These are phyloP conservation scores for Mucor irregularis DNA, from an alignment of 371 early-diverging fungal genomes.

Conservation along the genomic window DNA sequence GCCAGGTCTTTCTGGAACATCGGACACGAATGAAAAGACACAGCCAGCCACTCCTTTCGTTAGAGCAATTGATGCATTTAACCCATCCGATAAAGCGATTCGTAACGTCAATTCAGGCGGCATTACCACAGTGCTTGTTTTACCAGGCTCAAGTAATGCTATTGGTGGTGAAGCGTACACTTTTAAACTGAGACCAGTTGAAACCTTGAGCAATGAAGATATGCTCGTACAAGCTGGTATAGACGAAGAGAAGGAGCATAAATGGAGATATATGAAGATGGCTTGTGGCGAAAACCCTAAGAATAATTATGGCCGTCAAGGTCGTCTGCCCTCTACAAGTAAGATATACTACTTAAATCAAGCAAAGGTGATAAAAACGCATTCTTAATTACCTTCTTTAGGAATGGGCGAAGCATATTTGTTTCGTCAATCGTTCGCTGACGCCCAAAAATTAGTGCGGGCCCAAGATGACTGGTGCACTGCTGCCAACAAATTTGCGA, in stretches of 20 bases:
- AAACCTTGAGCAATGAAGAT: conserved; percentile 58
- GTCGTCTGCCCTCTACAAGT: conserved; percentile 32
- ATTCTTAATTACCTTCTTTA: not conserved
- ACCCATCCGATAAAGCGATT: conserved; percentile 65
- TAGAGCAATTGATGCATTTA: conserved; percentile 59
- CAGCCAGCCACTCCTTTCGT: conserved; percentile 59
- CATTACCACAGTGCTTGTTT: conserved; percentile 72
- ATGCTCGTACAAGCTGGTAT: conserved; percentile 64
- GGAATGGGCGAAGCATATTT: conserved; percentile 78
- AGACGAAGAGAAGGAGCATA: conserved; percentile 17
- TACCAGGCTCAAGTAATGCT: conserved; percentile 77
- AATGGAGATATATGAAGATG: conserved; percentile 79
- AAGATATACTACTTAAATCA: too few relatives aligned
- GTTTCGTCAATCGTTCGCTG: conserved; percentile 63
- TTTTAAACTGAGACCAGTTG: conserved; percentile 56
- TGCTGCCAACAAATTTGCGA: conserved; percentile 36
- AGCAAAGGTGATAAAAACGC: not conserved
- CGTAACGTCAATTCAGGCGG: conserved; percentile 74
- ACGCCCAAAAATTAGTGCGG: conserved; percentile 51
- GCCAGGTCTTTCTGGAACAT: conserved; percentile 55
- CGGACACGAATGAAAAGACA: conserved; percentile 71
- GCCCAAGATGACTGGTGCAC: conserved; percentile 82
- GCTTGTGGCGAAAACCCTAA: conserved; percentile 85
- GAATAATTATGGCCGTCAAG: conserved; percentile 29
- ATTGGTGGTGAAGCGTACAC: conserved; percentile 80